Base-by-base conservation (phyloP, 176 grass and related monocot genomes). In the Eragrostis curvula region DNA sequence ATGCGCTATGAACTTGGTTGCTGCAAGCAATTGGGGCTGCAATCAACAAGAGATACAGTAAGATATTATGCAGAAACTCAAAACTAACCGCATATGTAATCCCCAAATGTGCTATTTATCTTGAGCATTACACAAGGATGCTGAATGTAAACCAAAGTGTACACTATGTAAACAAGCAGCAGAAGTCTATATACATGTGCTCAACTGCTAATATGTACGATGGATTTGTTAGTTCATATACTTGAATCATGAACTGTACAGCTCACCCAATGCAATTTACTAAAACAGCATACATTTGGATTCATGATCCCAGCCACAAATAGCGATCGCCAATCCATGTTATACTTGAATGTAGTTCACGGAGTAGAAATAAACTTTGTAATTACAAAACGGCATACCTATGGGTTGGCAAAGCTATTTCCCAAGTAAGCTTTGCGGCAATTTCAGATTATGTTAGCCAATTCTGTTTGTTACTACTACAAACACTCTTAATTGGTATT, bases 1-100 rank as follows among this genome's bases (percentile, higher is more conserved):
- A 81, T 98, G 96, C 17, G 96, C 96, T 78, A 98, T 93, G 68
- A 98, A 98, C 79, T 98, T 98, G 73, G 93, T 98, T 3, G 93
- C 90, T 48, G 90, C 93, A 78, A 98, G 87, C 75, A 98, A 86
- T 91, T 98, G 93, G 25, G 96, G 96, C 96, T 96, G 71, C 63
- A 85, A 87, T 21, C 57, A 83, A 76, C 21, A 47, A 80, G 55
- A 74, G 29, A 8, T 62, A 50, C 24, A 75, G 58, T 88, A 5
- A 79, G 50, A 42, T 81, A 39, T 36, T 60, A n/a, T 28, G 30
- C 15, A 73, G 20, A 68, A 53, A 72, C 7, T 8, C 16, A 61
- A 68, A 87, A 57, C 32, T 24, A 77, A 49, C 28, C 12, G 8
- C 42, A 78, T 3, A 64, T 20, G n/a, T 9, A 89, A 40, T 57